These are phyloP conservation scores for Irpex sp. DNA, from an alignment of 1,284 basidiomycete species.

Conservation along the genomic window DNA sequence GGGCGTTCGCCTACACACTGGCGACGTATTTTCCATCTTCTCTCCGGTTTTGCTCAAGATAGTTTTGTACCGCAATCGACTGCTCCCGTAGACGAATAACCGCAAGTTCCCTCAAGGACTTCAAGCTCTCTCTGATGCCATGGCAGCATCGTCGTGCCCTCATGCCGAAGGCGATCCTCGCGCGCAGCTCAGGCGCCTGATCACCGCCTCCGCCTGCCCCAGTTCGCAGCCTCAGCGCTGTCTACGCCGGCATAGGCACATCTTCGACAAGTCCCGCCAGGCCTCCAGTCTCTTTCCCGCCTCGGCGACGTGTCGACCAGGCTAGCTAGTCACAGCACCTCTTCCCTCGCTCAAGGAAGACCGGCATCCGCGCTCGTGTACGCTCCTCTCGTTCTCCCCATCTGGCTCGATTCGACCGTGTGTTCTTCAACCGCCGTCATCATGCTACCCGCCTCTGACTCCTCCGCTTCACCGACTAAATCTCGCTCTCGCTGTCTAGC, in stretches of 20 bases:
- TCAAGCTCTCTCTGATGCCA: constrained; percentile 11
- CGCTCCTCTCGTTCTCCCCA: constrained; percentile 1
- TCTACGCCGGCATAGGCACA: constrained; percentile 3
- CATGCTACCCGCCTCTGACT: constrained; percentile 15
- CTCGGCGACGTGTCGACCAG: constrained; percentile 12
- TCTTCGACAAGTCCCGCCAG: constrained; percentile 14
- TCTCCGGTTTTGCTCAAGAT: constrained; percentile 26
- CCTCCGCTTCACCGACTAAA: constrained; percentile 10
- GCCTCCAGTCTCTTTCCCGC: constrained; percentile 12
- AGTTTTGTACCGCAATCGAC: constrained; percentile 19
- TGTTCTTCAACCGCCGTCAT: constrained; percentile 15
- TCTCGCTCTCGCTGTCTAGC: constrained; percentile 7
- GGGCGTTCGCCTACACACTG: constrained; percentile 62
- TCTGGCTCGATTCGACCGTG: constrained; percentile 1
- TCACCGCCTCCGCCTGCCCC: constrained; percentile 21
- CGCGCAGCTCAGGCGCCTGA: constrained; percentile 24
- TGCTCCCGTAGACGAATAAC: constrained; percentile 11
- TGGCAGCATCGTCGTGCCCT: constrained; percentile 14
- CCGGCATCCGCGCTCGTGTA: constrained; percentile 8
- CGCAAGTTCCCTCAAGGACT: constrained; percentile 2
- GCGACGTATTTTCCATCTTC: constrained; percentile 27
- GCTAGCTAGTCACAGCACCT: constrained; percentile 12
- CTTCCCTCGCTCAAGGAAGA: constrained; percentile 9
- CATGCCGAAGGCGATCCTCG: constrained; percentile 16
- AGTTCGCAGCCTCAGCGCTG: constrained; percentile 9